Evolutionary conservation across 345 rosid species (phyloP).

Genomic region (rapeseed (Brassica napus)): DNA sequence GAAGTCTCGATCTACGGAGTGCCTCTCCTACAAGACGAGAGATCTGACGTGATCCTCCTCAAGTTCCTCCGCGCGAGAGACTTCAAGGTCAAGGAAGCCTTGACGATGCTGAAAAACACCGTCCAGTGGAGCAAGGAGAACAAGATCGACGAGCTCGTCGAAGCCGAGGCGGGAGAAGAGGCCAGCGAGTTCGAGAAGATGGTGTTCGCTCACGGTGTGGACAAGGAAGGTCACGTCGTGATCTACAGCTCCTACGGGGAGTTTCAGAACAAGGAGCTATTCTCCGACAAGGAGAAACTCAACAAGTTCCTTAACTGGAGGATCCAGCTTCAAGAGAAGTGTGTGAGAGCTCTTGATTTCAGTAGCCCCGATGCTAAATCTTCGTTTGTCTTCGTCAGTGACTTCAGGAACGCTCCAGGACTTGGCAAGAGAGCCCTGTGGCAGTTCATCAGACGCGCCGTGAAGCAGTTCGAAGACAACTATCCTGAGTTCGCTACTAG

Average conservation of each 20-base stretch:
- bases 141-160: conserved; percentile 57
- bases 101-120: conserved; percentile 73
- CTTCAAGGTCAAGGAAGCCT: conserved; percentile 79
- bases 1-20: conserved; percentile 82
- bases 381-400: conserved; percentile 72
- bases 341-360: conserved; percentile 74
- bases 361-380: conserved; percentile 57
- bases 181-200: conserved; percentile 62
- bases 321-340: conserved; percentile 78
- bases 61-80: conserved; percentile 86
- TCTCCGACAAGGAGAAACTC: conserved; percentile 71
- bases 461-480: conserved; percentile 66
- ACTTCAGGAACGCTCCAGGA: conserved; percentile 77
- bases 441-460: conserved; percentile 65
- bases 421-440: conserved; percentile 65
- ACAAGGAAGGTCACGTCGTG: conserved; percentile 80
- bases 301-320: conserved; percentile 76
- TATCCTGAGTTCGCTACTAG: conserved; percentile 65
- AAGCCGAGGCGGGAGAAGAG: conserved; percentile 61
- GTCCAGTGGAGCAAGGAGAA: conserved; percentile 75
- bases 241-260: conserved; percentile 83
- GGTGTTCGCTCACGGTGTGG: conserved; percentile 76
- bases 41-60: conserved; percentile 77
- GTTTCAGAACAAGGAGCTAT: conserved; percentile 73
- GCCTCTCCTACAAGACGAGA: conserved; percentile 69